Evolutionary conservation across 2,329 filamentous ascomycete genomes (phyloP), one percentile per base, ranked within the genome.

Genomic region (Colletotrichum tofieldiae): DNA sequence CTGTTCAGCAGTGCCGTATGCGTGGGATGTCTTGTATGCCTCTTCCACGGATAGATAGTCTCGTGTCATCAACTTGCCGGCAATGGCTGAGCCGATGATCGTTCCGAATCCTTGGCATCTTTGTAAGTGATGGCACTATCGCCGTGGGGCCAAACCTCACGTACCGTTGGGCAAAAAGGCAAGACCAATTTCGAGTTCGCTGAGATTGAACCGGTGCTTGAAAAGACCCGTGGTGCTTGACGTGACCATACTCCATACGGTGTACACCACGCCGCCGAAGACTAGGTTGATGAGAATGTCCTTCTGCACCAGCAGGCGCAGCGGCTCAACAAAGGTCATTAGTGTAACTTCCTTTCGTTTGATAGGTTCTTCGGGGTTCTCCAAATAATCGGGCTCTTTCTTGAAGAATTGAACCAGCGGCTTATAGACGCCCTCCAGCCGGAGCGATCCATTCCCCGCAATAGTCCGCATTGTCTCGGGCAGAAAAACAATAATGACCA

Each of bases 171-270:
- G 78, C 6, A 79, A 52, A 51, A 77, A 79, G 1, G 70, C 73
- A 0, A 79, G 73, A 9, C 78, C 78, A 6, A 79, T 66, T 2
- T 75, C 56, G 4, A 76, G 59, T 41, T 80, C 75, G 63, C 56
- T 73, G 0, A 80, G 76, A 2, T 63, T 54, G 35, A 79, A 79
- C 1, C 76, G 65, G 43, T 63, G 32, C 55, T 82, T 78, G 69
- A 86, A 81, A 3, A 83, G 60, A 0, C 76, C 75, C 0, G 83
- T 82, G 2, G 84, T 85, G 18, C 79, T 83, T 1, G 83, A 81
- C 9, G 82, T 85, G 5, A 87, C 82, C 85, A 87, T 87, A 26
- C 81, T 85, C 84, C 84, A 86, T 14, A 83, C 79, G 0, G 85
- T 80, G 59, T 79, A 79, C 5, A 78, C 67, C 23, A 79, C 71